Percentiles rank a stretch among this genome's conserved stretches.
phyloP scores from a whole-genome alignment of 2,329 filamentous ascomycete species.

The Xylaria digitata region DNA sequence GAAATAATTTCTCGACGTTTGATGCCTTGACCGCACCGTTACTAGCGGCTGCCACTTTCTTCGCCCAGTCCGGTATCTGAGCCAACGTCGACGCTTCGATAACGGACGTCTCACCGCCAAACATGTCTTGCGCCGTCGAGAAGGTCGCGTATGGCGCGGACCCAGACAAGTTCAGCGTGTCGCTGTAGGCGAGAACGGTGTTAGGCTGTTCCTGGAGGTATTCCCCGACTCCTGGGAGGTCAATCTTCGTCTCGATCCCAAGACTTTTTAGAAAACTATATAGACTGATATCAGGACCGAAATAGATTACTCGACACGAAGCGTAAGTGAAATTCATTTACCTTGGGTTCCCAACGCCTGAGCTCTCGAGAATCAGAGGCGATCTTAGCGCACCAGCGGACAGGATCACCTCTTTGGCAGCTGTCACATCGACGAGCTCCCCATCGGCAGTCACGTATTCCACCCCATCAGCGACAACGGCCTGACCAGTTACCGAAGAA shows the following conservation, averaged over 20 bases:
- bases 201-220: constrained; percentile 64
- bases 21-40: constrained; percentile 46
- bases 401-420: constrained; percentile 59
- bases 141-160: constrained; percentile 51
- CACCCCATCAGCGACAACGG: constrained; percentile 50
- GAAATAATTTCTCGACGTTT: constrained; percentile 55
- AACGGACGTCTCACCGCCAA: constrained; percentile 45
- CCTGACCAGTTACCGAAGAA: constrained; percentile 16
- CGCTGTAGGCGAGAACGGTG: constrained; percentile 44
- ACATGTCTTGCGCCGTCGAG: constrained; percentile 51
- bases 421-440: constrained; percentile 50
- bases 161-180: constrained; percentile 39
- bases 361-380: constrained; percentile 64
- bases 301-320: neutral
- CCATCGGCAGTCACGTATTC: constrained; percentile 55
- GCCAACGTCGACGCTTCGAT: constrained; percentile 45
- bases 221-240: constrained; percentile 64
- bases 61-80: constrained; percentile 50
- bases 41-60: constrained; percentile 44
- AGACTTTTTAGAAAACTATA: constrained; percentile 53
- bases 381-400: constrained; percentile 63
- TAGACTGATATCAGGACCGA: constrained; percentile 27
- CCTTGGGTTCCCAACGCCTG: constrained; percentile 60
- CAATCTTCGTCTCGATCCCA: constrained; percentile 57
- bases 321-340: constrained; percentile 26